Conservation (phyloP, 768 basidiomycete genomes). For the Gloeostereum incarnatum region DNA sequence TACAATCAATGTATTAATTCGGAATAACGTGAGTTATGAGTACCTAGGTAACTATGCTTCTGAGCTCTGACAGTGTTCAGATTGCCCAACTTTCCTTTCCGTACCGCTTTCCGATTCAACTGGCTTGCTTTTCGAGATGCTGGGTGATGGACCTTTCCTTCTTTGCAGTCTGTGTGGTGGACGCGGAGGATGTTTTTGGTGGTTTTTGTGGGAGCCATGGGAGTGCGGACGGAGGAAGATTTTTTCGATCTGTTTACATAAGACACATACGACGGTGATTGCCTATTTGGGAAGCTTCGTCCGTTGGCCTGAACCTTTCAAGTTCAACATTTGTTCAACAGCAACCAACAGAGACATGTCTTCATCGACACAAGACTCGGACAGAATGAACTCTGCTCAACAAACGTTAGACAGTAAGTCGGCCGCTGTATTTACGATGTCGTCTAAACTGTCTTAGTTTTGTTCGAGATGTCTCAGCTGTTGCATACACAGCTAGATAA, state of each 20-base stretch:
- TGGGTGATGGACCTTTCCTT: constrained; percentile 78
- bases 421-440: not conserved
- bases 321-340: too few species aligned
- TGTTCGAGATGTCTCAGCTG: constrained; percentile 83
- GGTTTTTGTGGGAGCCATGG: constrained; percentile 29
- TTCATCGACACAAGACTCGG: constrained; percentile 41
- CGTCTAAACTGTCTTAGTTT: constrained; percentile 34
- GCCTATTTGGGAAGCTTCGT: not conserved
- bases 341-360: constrained; percentile 9
- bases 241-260: constrained; percentile 1
- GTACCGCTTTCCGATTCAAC: constrained; percentile 52
- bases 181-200: constrained; percentile 17
- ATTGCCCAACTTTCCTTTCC: constrained; percentile 59
- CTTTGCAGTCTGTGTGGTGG: constrained; percentile 25
- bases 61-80: constrained; percentile 45
- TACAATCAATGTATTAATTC: constrained; percentile 3
- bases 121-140: constrained; percentile 79
- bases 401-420: constrained; percentile 63
- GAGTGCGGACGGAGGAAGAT: not conserved
- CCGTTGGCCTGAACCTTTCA: not conserved
- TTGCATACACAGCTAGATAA: constrained; percentile 84
- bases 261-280: not conserved
- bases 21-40: constrained; percentile 4
- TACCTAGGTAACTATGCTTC: constrained; percentile 49
- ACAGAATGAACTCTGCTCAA: constrained; percentile 54